phyloP scores from a whole-genome alignment of 2,329 filamentous ascomycete genomes.

The Penicillium sp. region DNA sequence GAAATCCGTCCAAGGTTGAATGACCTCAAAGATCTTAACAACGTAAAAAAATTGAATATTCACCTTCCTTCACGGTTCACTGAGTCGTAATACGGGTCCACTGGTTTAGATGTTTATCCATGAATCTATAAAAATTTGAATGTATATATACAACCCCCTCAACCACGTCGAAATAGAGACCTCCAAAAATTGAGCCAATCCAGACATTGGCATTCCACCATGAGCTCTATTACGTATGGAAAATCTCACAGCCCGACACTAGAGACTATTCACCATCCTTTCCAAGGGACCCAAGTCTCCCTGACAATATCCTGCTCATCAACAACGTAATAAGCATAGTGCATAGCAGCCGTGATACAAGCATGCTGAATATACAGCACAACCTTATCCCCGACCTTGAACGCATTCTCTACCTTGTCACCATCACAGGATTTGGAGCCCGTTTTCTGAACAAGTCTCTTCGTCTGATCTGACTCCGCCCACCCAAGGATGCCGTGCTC shows the following conservation, averaged over 20 bases:
- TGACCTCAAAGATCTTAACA: too few species aligned
- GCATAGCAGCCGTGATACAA: constrained; percentile 71
- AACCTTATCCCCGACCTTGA: constrained; percentile 8
- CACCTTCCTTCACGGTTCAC: too few species aligned
- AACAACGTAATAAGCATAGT: constrained; percentile 71
- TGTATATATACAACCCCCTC: too few species aligned
- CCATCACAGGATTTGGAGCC: constrained; percentile 58
- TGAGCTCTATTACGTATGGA: neutral
- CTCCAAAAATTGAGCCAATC: too few species aligned
- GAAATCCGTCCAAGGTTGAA: too few species aligned
- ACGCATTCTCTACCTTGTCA: constrained; percentile 54
- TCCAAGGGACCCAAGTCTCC: constrained; percentile 31
- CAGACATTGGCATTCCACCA: too few species aligned
- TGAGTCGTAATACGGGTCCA: too few species aligned
- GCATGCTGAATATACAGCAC: constrained; percentile 77
- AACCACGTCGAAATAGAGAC: too few species aligned
- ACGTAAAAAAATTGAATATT: too few species aligned
- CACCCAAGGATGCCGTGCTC: constrained; percentile 75
- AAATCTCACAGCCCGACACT: too few species aligned
- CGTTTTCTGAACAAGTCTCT: constrained; percentile 40
- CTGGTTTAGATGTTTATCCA: too few species aligned
- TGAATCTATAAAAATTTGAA: too few species aligned
- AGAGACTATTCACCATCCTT: constrained; percentile 20
- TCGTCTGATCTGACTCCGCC: constrained; percentile 32
- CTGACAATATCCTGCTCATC: constrained; percentile 47